These are phyloP conservation scores for Naganishia sp. DNA, from an alignment of 1,284 basidiomycete genomes.

Conservation along the genomic window DNA sequence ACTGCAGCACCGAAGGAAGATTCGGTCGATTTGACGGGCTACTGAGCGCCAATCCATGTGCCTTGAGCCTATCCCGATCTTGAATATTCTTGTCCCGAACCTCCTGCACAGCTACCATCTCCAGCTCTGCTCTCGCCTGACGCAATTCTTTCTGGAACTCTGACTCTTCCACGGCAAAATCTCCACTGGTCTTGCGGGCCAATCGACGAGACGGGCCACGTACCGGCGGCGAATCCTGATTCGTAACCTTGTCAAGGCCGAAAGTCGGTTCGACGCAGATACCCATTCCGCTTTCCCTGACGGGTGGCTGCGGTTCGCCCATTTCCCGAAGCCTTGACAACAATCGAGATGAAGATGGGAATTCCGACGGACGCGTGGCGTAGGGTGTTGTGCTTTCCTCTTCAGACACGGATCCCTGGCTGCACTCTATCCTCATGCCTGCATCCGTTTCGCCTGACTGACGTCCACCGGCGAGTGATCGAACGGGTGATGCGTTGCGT, in stretches of 20 bases:
- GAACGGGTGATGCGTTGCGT: constrained; percentile 12
- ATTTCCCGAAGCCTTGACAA: constrained; percentile 28
- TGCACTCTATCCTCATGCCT: too few species aligned
- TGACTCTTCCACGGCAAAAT: constrained; percentile 33
- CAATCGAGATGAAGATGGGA: constrained; percentile 32
- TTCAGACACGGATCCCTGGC: too few species aligned
- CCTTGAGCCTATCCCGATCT: constrained; percentile 19
- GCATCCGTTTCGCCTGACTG: neutral
- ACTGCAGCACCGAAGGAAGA: neutral
- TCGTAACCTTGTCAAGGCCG: constrained; percentile 29
- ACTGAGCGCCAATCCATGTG: constrained; percentile 12
- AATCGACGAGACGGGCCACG: constrained; percentile 3
- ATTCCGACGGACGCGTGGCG: constrained; percentile 24
- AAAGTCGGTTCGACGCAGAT: constrained; percentile 33
- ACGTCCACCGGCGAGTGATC: neutral
- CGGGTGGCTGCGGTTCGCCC: constrained; percentile 30
- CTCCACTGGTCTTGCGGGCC: constrained; percentile 27
- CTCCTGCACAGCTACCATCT: constrained; percentile 32
- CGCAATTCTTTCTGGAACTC: constrained; percentile 34
- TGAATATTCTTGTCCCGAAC: constrained; percentile 26
- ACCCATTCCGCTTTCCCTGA: constrained; percentile 31
- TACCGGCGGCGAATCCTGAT: constrained; percentile 4
- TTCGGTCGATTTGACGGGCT: constrained; percentile 1
- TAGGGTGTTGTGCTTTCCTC: constrained; percentile 2
- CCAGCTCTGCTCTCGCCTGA: constrained; percentile 33